Evolutionary conservation across 352 stramenopile genomes (phyloP).

Genomic region (Phytophthora pini): DNA sequence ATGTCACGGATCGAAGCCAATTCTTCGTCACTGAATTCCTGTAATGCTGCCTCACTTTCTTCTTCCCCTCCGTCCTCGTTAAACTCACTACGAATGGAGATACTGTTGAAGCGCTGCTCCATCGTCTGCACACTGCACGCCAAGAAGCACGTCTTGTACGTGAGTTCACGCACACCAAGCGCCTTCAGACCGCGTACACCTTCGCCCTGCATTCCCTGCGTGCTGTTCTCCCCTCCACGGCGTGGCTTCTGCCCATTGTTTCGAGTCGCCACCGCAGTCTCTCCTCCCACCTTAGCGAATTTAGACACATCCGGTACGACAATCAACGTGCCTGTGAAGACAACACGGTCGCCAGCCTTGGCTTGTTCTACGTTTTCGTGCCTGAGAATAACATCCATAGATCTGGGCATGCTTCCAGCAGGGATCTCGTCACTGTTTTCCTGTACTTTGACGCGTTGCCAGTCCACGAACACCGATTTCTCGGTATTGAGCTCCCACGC

Average conservation of each 20-base stretch:
- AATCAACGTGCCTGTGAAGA: conserved; percentile 96
- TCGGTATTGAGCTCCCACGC: conserved; percentile 89
- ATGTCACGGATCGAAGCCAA: conserved; percentile 93
- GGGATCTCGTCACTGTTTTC: conserved; percentile 99
- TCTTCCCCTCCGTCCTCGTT: conserved; percentile 54
- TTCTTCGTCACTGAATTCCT: conserved; percentile 94
- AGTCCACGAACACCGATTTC: conserved; percentile 97
- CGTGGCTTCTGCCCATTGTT: conserved; percentile 33
- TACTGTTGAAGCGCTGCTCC: conserved; percentile 88
- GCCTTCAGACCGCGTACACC: conserved; percentile 95
- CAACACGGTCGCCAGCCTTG: conserved; percentile 95
- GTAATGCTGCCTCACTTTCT: conserved; percentile 37
- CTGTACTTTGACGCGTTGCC: conserved; percentile 98
- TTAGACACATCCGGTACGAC: conserved; percentile 97
- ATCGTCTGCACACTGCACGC: conserved; percentile 94
- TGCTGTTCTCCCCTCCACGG: conserved; percentile 69
- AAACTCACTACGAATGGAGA: conserved; percentile 85
- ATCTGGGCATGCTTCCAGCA: conserved; percentile 97
- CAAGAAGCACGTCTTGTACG: conserved; percentile 98
- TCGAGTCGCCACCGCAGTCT: conserved; percentile 69
- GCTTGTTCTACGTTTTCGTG: conserved; percentile 98
- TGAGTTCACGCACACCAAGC: conserved; percentile 97
- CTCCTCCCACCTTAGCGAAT: conserved; percentile 77
- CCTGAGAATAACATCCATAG: conserved; percentile 97
- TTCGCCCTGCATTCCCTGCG: conserved; percentile 85